Evolutionary conservation across 495 filamentous ascomycete genomes (phyloP), one percentile per base, ranked within the genome.

Genomic region (Penicillium soppii): DNA sequence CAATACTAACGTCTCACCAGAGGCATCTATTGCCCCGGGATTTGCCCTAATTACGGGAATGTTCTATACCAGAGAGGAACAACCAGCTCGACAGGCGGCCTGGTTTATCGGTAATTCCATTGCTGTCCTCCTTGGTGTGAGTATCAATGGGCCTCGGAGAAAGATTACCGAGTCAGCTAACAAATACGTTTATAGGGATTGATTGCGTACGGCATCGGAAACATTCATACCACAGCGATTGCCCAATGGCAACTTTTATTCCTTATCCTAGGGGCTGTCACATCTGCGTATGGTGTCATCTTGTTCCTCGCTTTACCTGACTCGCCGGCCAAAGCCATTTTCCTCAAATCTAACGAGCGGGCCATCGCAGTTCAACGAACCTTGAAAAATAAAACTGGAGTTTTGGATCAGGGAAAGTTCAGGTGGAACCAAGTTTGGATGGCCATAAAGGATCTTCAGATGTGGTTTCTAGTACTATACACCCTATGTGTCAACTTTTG

Each of bases 21-120:
- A 86, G 59, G 78, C 80, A 1, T 73, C 73, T 0, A 71, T 82
- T 6, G 80, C 81, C 23, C 82, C 83, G 1, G 79, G 76, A 2
- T 82, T 84, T 55, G 70, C 80, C 7, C 66, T 84, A 15, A 76
- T 82, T n/a, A 78, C 80, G 33, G 74, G 73, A 7, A 80, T 81
- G 75, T 83, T 76, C 62, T 85, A 81, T 59, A 75, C 63, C 5
- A 57, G 69, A 25, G 63, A 66, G 7, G 77, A 84, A 54, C 81
- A 84, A 42, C 78, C 79, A 0, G 61, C 77, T 21, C 73, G 80
- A 17, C 80, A 79, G 42, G 78, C 74, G 10, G 57, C 77, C 3
- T 83, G 80, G 81, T 83, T 80, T 43, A 20, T 55, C 15, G 62
- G 57, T n/a, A 83, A 81, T 54, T 77, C 73, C 1, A 69, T 72